Base-by-base conservation (phyloP, 192 early-diverging fungal species). In the Mycoemilia scoparia region DNA sequence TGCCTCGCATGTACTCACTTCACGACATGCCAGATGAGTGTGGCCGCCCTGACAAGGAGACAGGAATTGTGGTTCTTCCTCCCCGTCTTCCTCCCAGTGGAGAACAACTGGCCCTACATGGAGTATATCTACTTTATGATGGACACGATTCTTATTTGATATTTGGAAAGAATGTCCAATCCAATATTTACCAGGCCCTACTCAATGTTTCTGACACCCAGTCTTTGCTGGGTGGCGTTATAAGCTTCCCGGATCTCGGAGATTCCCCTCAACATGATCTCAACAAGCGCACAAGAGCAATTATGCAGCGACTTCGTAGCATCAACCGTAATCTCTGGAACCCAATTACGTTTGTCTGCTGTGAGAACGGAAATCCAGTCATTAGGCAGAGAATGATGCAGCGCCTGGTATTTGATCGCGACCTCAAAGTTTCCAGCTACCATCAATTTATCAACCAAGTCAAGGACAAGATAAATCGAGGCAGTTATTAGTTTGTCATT, bases 341-440 rank as follows among this genome's bases (percentile, higher is more conserved):
- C 34, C 84, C 89, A 2, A 65, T 74, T 13, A 43, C 86, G 13
- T 84, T 82, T 49, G 54, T 96, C 25, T 73, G 87, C 32, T 86
- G 87, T 60, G 89, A 96, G 49, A 89, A 96, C 44, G 84, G 81
- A 10, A 87, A 92, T 39, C 72, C 77, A 14, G 64, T 58, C 4
- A 36, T 90, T 39, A 70, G 91, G 4, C 63, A 81, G 60, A 69
- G 70, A 80, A 84, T 93, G 64, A 41, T 84, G 43, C 73, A 76
- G 33, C 82, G 85, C 42, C 54, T 96, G 46, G 67, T 92, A n/a
- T 88, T 93, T 49, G 91, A 96, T 51, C 74, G 86, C 34, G 79
- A 76, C 19, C 77, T 87, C 24, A 69, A 65, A 30, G 67, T 73
- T 0, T 70, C 73, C 59, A 79, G 77, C 41, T 83, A 79, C 50